A percentile compares a stretch with the other conserved stretches of the same genome.
Evolutionary conservation across 2,329 filamentous ascomycete species (phyloP).

Genomic region (Periconia digitata): DNA sequence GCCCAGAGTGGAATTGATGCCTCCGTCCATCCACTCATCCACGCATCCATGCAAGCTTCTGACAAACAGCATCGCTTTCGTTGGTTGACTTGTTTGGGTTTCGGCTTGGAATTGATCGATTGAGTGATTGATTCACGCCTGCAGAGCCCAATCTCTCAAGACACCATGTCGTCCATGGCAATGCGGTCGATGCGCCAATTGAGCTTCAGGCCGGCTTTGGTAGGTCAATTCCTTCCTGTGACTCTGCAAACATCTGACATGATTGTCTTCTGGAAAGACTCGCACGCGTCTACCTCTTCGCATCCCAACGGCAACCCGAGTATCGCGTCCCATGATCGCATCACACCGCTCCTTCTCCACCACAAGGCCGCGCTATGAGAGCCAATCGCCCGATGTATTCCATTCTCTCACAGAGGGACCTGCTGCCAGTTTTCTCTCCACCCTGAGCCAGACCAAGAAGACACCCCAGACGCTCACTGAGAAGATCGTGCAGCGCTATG

Average conservation of each 20-base stretch:
- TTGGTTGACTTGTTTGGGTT: not conserved
- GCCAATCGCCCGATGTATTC: conserved; percentile 48
- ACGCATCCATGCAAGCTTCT: too few relatives aligned
- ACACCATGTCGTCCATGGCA: conserved; percentile 40
- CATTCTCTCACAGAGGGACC: conserved; percentile 64
- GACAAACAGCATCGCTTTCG: conserved; percentile 19
- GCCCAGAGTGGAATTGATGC: conserved; percentile 25
- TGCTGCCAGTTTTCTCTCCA: conserved; percentile 70
- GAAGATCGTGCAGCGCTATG: conserved; percentile 85
- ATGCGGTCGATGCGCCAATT: conserved; percentile 37
- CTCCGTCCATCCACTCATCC: too few relatives aligned
- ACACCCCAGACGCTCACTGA: conserved; percentile 81
- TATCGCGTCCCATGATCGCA: conserved; percentile 21
- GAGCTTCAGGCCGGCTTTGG: conserved; percentile 31
- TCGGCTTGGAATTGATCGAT: too few relatives aligned
- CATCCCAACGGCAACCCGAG: conserved; percentile 23
- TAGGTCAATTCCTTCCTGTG: conserved; percentile 17
- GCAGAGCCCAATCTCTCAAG: conserved; percentile 11
- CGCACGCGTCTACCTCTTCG: conserved; percentile 29
- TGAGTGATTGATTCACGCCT: too few relatives aligned
- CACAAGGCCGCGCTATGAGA: conserved; percentile 21
- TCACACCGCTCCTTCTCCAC: conserved; percentile 31
- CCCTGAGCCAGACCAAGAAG: conserved; percentile 55
- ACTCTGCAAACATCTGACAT: not conserved
- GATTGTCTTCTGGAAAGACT: conserved; percentile 14